These are phyloP conservation scores for Mycena venus DNA, from an alignment of 768 basidiomycete genomes.

Conservation along the genomic window DNA sequence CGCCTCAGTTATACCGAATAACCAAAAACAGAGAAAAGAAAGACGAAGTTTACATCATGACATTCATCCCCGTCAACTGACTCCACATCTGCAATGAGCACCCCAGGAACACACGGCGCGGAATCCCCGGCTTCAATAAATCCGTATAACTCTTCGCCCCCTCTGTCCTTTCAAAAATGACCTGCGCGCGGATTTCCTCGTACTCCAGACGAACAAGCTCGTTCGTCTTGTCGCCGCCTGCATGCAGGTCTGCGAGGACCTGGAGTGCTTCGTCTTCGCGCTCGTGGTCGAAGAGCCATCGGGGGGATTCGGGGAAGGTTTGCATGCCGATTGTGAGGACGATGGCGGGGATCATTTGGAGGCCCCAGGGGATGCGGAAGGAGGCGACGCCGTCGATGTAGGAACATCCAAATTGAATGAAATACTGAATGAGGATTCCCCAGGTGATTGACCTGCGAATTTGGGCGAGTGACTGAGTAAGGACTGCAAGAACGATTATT, in stretches of 20 bases:
- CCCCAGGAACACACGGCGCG: slow-evolving; percentile 80
- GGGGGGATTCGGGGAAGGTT: slow-evolving; percentile 77
- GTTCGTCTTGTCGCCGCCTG: slow-evolving; percentile 49
- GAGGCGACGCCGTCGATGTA: slow-evolving; percentile 77
- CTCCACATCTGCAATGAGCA: slow-evolving; percentile 85
- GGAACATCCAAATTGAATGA: too few species aligned
- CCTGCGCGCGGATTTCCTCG: background rate
- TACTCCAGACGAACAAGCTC: too few species aligned
- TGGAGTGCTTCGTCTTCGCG: slow-evolving; percentile 75
- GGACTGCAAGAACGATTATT: too few species aligned
- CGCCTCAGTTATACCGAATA: too few species aligned
- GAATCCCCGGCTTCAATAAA: slow-evolving; percentile 73
- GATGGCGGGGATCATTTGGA: slow-evolving; percentile 85
- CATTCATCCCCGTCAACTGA: slow-evolving; percentile 83
- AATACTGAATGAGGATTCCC: slow-evolving; percentile 84
- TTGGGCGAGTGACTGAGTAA: too few species aligned
- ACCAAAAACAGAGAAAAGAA: background rate
- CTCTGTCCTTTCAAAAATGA: background rate
- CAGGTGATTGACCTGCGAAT: slow-evolving; percentile 70
- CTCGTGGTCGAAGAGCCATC: slow-evolving; percentile 77
- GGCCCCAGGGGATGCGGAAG: slow-evolving; percentile 85
- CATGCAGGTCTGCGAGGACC: slow-evolving; percentile 83
- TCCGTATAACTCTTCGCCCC: slow-evolving; percentile 54
- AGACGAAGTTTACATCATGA: slow-evolving; percentile 74
- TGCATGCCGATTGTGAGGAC: slow-evolving; percentile 77